Conservation (phyloP, 1,284 basidiomycete species). For the Paramarasmius palmivorus region DNA sequence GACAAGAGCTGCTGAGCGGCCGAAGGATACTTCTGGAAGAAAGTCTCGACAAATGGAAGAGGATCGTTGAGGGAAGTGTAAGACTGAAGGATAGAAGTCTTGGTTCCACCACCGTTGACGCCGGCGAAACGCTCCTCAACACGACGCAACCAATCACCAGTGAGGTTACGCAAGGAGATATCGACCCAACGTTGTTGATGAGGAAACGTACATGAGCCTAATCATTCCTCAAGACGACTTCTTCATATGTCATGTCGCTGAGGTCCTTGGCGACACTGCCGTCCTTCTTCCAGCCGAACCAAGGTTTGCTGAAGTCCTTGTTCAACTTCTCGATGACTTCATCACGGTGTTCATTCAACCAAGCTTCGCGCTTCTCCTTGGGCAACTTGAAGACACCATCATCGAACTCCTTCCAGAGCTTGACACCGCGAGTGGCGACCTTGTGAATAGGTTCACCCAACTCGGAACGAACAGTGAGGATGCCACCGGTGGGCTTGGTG, state of each 20-base stretch:
- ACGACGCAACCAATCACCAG: constrained; percentile 95
- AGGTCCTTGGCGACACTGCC: constrained; percentile 84
- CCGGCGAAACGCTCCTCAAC: constrained; percentile 98
- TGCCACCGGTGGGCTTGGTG: constrained; percentile 90
- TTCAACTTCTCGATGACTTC: constrained; percentile 94
- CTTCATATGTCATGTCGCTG: constrained; percentile 98
- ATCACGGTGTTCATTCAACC: constrained; percentile 85
- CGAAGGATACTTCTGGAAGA: constrained; percentile 85
- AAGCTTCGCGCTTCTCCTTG: constrained; percentile 90
- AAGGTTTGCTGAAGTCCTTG: constrained; percentile 94
- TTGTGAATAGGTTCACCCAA: constrained; percentile 99
- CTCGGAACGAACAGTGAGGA: constrained; percentile 96
- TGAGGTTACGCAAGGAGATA: constrained; percentile 88
- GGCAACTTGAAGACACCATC: constrained; percentile 93
- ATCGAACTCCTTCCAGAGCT: constrained; percentile 98
- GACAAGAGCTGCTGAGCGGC: constrained; percentile 87
- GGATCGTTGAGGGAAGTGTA: constrained; percentile 88
- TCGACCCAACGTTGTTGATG: constrained; percentile 97
- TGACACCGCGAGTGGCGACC: constrained; percentile 94
- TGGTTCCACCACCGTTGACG: constrained; percentile 74
- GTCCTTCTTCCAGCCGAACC: constrained; percentile 96
- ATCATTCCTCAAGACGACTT: constrained; percentile 91
- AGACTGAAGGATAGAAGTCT: constrained; percentile 89
- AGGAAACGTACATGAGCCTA: constrained; percentile 87
- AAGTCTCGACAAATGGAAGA: constrained; percentile 72